Percentiles rank a stretch among this genome's conserved stretches.
phyloP scores from a whole-genome alignment of 495 filamentous ascomycete species.

The Paragyromitra xinjiangensis region DNA sequence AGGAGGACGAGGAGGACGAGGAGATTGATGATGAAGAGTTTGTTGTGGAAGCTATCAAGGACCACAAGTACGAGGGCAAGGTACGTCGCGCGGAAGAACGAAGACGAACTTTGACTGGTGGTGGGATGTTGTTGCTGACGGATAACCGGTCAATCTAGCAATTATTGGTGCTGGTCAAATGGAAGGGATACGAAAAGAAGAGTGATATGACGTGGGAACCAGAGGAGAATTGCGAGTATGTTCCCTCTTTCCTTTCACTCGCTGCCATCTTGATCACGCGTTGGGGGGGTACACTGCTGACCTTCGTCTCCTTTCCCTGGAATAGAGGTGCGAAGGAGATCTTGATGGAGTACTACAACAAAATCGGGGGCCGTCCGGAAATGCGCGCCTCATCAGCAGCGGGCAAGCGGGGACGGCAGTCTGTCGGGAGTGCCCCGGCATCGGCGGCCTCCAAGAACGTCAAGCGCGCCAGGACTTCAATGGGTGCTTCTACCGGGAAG shows the following conservation, averaged over 20 bases:
- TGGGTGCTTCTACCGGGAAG: constrained; percentile 60
- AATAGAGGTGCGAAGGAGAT: constrained; percentile 67
- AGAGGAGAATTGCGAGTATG: constrained; percentile 67
- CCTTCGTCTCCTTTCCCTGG: constrained; percentile 61
- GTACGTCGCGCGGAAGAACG: constrained; percentile 56
- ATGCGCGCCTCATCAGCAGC: constrained; percentile 25
- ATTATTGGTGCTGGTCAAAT: constrained; percentile 67
- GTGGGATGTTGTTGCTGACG: constrained; percentile 13
- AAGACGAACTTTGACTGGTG: constrained; percentile 10
- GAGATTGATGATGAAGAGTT: constrained; percentile 60
- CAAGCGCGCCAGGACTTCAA: constrained; percentile 57
- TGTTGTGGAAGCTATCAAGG: constrained; percentile 68
- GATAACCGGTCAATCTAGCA: constrained; percentile 37
- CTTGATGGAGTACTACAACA: constrained; percentile 59
- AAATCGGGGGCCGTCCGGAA: constrained; percentile 54
- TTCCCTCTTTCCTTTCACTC: background rate
- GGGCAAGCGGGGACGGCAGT: constrained; percentile 49
- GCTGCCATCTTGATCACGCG: constrained; percentile 16
- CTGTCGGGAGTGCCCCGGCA: constrained; percentile 22
- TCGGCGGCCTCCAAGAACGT: constrained; percentile 38
- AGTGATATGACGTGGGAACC: constrained; percentile 70
- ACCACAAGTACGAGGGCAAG: constrained; percentile 64
- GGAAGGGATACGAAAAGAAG: constrained; percentile 70
- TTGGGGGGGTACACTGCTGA: constrained; percentile 57
- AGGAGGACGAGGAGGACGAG: constrained; percentile 58